Base-by-base conservation (phyloP, 2,329 filamentous ascomycete genomes). In the Claviceps citrina region DNA sequence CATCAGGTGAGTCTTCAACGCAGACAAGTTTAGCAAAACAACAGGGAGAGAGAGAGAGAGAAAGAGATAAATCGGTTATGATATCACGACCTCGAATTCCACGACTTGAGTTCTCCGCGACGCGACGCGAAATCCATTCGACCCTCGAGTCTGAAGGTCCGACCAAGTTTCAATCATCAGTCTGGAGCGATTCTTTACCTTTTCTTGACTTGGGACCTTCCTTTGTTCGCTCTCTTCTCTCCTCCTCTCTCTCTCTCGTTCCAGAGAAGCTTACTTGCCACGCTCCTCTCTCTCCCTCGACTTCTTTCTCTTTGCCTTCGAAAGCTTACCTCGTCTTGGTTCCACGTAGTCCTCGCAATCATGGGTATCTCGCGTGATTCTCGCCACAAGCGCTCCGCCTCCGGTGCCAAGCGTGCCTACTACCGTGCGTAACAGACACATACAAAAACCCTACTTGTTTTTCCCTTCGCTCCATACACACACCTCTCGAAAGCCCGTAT, bases 311-410 rank as follows among this genome's bases (percentile, higher is more conserved):
- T 20, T 13, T 16, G 2, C 4, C 31, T 13, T 25, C 13, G 13
- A 27, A 22, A n/a, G 44, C 49, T 50, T 44, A 56, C 47, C 43
- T 25, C 19, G 5, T 44, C 34, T 45, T 48, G 33, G 9, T 36
- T 36, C 44, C 46, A 44, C 52, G 58, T 66, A 80, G 73, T 73
- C 72, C 73, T 71, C 71, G 79, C 78, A 82, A 84, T 80, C 73
- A 89, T 89, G 83, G 84, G 91, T 98, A 96, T 98, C 76, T 95
- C 89, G 72, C 84, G 91, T 76, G 89, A 96, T 75, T 94, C 86
- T 68, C 86, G 91, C 76, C 91, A 98, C 81, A 98, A 98, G 84
- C 87, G 91, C 74, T 87, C 86, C 71, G 87, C 89, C 69, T 84
- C 93, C 68, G 93, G 91, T 78, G 91, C 93, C 64, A 98, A 98